Evolutionary conservation across 2,329 filamentous ascomycete genomes (phyloP).

Genomic region (Sporothrix dimorphospora): DNA sequence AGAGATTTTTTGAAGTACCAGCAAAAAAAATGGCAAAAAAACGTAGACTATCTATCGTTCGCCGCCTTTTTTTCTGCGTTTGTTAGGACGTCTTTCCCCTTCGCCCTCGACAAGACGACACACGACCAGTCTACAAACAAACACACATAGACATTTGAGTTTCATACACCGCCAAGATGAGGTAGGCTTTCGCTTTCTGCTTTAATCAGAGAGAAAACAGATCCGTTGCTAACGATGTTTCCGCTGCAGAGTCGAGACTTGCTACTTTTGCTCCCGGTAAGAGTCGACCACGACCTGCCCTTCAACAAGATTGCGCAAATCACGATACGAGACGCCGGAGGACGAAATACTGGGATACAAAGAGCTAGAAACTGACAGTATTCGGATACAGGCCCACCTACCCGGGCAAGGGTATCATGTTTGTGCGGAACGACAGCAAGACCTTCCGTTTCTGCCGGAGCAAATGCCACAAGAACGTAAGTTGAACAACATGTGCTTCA

Average conservation of each 20-base stretch:
- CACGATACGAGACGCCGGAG: conserved; percentile 55
- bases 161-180: conserved; percentile 19
- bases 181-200: not conserved
- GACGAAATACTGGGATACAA: conserved; percentile 48
- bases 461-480: conserved; percentile 64
- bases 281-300: not conserved
- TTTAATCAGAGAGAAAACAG: not conserved
- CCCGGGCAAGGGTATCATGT: conserved; percentile 60
- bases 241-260: conserved; percentile 60
- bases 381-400: conserved; percentile 48
- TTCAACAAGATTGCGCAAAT: conserved; percentile 1
- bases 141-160: conserved; percentile 9
- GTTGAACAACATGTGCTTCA: conserved; percentile 26
- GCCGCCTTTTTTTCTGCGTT: conserved; percentile 31
- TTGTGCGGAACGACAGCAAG: conserved; percentile 55
- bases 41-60: conserved; percentile 21
- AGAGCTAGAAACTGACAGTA: conserved; percentile 21
- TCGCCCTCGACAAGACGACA: conserved; percentile 7
- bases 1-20: conserved; percentile 29
- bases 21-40: conserved; percentile 30
- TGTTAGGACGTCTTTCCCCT: conserved; percentile 17
- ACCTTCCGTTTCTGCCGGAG: conserved; percentile 63
- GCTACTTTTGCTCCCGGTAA: conserved; percentile 70
- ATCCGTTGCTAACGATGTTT: not conserved
- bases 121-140: conserved; percentile 8